phyloP scores from a whole-genome alignment of 2,329 filamentous ascomycete genomes.

The Fusarium sp. region DNA sequence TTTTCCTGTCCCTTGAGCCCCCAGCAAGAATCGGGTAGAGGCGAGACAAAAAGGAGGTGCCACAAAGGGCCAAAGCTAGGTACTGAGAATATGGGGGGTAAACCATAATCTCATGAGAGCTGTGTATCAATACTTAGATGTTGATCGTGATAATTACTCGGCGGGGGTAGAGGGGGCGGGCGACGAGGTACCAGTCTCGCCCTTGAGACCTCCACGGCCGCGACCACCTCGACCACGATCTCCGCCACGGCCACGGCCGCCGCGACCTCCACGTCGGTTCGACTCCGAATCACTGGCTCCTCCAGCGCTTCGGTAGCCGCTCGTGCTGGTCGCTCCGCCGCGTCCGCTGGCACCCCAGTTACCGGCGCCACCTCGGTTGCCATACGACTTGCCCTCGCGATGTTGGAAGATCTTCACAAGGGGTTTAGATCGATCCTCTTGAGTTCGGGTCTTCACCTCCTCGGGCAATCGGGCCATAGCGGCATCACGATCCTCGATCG shows the following conservation, averaged over 20 bases:
- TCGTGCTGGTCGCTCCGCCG: constrained; percentile 64
- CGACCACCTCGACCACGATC: constrained; percentile 65
- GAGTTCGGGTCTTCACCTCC: constrained; percentile 75
- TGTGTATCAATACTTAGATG: constrained; percentile 26
- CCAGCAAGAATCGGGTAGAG: constrained; percentile 36
- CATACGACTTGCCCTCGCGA: constrained; percentile 63
- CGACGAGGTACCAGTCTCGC: constrained; percentile 63
- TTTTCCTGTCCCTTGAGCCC: constrained; percentile 36
- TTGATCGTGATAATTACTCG: constrained; percentile 45
- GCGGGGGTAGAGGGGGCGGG: constrained; percentile 62
- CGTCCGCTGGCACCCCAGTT: constrained; percentile 72
- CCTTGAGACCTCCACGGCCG: constrained; percentile 65
- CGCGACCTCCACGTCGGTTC: constrained; percentile 63
- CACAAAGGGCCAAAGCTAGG: constrained; percentile 33
- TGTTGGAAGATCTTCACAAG: constrained; percentile 84
- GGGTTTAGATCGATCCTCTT: constrained; percentile 78
- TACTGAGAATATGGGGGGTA: constrained; percentile 18
- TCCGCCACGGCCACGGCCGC: constrained; percentile 64
- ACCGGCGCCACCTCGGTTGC: constrained; percentile 69
- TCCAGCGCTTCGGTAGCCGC: constrained; percentile 83
- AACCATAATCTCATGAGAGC: constrained; percentile 26
- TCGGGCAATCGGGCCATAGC: constrained; percentile 77
- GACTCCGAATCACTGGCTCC: constrained; percentile 75
- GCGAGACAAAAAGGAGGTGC: constrained; percentile 34
- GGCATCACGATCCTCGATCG: constrained; percentile 77